Evolutionary conservation across 352 stramenopile species (phyloP).

Genomic region (Phytophthora megakarya): DNA sequence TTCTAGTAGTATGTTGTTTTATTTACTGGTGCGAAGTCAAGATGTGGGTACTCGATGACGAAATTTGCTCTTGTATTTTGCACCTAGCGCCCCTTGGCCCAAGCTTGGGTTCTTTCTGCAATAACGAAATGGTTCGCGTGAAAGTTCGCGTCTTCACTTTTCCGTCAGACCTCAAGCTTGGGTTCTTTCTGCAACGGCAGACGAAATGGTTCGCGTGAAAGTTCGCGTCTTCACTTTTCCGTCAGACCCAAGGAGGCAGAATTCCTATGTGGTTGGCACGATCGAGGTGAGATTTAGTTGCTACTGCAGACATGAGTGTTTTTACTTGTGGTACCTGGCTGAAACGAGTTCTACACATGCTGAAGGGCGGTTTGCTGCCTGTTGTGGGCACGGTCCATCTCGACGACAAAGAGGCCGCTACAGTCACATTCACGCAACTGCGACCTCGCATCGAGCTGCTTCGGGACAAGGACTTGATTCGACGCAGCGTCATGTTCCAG

Average conservation of each 20-base stretch:
- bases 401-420: conserved; percentile 58
- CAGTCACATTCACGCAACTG: conserved; percentile 66
- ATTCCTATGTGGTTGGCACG: conserved; percentile 80
- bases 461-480: conserved; percentile 64
- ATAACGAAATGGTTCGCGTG: conserved; percentile 29
- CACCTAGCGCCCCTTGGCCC: too few relatives aligned
- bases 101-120: too few relatives aligned
- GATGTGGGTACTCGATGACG: neutral
- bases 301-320: neutral
- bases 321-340: neutral
- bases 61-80: too few relatives aligned
- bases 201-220: conserved; percentile 53
- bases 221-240: conserved; percentile 81
- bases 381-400: conserved; percentile 70
- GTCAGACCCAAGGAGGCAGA: conserved; percentile 66
- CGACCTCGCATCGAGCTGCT: conserved; percentile 71
- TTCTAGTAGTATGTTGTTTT: neutral
- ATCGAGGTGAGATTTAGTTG: conserved; percentile 40
- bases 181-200: too few relatives aligned
- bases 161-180: conserved; percentile 63
- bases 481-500: conserved; percentile 76
- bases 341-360: too few relatives aligned
- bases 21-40: too few relatives aligned
- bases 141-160: conserved; percentile 86
- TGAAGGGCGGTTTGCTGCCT: conserved; percentile 59